Evolutionary conservation across 768 basidiomycete genomes (phyloP).

Genomic region (Leccinum subtestaceum): DNA sequence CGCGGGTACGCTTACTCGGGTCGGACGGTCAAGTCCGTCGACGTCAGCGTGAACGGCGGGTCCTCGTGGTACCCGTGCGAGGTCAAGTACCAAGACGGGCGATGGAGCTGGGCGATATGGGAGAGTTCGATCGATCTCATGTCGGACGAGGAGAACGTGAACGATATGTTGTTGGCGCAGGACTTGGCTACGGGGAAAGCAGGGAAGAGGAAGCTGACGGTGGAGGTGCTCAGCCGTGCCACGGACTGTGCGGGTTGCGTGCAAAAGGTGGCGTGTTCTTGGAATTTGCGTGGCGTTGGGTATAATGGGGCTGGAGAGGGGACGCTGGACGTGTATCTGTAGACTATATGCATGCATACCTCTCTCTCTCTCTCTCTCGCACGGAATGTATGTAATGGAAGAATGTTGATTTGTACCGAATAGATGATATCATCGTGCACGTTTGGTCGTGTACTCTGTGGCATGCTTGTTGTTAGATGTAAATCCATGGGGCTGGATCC

Average conservation of each 20-base stretch:
- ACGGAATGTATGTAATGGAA: no score
- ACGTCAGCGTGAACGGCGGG: slow-evolving; percentile 53
- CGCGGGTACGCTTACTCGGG: slow-evolving; percentile 57
- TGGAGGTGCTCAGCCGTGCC: slow-evolving; percentile 46
- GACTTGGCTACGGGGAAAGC: slow-evolving; percentile 8
- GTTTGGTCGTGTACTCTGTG: no score
- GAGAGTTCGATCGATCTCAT: slow-evolving; percentile 43
- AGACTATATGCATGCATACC: not conserved
- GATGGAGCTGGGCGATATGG: slow-evolving; percentile 78
- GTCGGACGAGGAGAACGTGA: slow-evolving; percentile 23
- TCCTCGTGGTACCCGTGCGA: slow-evolving; percentile 47
- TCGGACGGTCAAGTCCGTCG: slow-evolving; percentile 47
- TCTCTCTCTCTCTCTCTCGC: no score
- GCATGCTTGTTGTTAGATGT: no score
- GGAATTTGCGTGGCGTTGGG: slow-evolving; percentile 69
- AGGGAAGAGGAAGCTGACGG: slow-evolving; percentile 12
- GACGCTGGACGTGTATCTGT: slow-evolving; percentile 1
- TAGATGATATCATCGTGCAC: no score
- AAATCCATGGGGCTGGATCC: no score
- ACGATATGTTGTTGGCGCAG: not conserved
- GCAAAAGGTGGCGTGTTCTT: slow-evolving; percentile 49
- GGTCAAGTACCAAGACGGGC: slow-evolving; percentile 59
- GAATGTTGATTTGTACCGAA: no score
- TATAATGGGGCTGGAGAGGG: slow-evolving; percentile 34
- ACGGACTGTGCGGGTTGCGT: slow-evolving; percentile 45